These are phyloP conservation scores for Metarhizium sp. DNA, from an alignment of 2,329 filamentous ascomycete species.

Conservation along the genomic window DNA sequence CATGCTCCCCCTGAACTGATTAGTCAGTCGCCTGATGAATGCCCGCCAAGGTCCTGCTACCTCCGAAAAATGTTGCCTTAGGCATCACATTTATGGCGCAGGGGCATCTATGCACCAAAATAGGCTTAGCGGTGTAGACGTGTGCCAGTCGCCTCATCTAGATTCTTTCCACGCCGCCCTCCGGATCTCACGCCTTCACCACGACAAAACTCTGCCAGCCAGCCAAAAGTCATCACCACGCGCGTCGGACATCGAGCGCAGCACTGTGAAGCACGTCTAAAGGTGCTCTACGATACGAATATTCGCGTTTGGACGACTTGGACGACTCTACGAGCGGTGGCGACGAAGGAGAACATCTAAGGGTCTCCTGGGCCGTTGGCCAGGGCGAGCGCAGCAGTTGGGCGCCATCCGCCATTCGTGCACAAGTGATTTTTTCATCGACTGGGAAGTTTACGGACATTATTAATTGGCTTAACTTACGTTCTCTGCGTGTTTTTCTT, in stretches of 20 bases:
- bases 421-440: slow-evolving; percentile 24
- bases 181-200: slow-evolving; percentile 29
- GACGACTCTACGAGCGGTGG: slow-evolving; percentile 30
- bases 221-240: slow-evolving; percentile 35
- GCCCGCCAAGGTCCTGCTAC: neutral
- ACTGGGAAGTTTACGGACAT: slow-evolving; percentile 16
- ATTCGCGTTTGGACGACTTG: slow-evolving; percentile 25
- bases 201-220: slow-evolving; percentile 32
- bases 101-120: slow-evolving; percentile 12
- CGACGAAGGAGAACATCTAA: slow-evolving; percentile 36
- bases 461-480: slow-evolving; percentile 11
- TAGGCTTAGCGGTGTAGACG: slow-evolving; percentile 23
- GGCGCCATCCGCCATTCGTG: slow-evolving; percentile 30
- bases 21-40: neutral
- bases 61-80: slow-evolving; percentile 12
- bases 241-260: slow-evolving; percentile 43
- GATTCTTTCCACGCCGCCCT: slow-evolving; percentile 33
- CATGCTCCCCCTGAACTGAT: neutral
- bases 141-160: slow-evolving; percentile 29
- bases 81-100: slow-evolving; percentile 13
- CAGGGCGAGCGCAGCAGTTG: slow-evolving; percentile 32
- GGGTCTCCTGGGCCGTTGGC: slow-evolving; percentile 38
- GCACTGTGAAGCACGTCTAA: slow-evolving; percentile 17
- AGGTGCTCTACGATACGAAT: slow-evolving; percentile 22
- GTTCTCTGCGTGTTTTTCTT: slow-evolving; percentile 12